A percentile compares a stretch with the other conserved stretches of the same genome.
Conservation (phyloP, 345 rosid genomes). For the Excoecaria cochinchinensis region DNA sequence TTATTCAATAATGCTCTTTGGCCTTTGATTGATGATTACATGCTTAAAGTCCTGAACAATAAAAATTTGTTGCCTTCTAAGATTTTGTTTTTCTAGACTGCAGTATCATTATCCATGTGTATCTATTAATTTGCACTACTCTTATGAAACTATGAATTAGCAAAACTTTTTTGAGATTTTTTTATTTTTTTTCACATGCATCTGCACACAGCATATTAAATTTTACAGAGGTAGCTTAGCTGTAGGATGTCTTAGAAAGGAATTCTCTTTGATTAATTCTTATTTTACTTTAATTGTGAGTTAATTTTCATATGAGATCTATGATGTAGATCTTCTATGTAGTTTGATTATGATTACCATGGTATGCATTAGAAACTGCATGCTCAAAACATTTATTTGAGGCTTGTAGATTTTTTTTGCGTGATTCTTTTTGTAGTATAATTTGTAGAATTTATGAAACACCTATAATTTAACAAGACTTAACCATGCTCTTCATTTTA, state of each 20-base stretch:
- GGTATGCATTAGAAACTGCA: too few relatives aligned
- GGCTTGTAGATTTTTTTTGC: too few relatives aligned
- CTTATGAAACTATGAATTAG: background rate
- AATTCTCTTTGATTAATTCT: background rate
- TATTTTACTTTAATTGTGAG: background rate
- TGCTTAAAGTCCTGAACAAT: slow-evolving; percentile 58
- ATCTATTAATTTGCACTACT: background rate
- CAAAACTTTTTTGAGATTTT: too few relatives aligned
- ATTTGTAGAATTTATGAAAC: too few relatives aligned
- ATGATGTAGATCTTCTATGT: too few relatives aligned
- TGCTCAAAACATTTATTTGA: too few relatives aligned
- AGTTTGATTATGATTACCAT: too few relatives aligned
- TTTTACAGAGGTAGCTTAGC: background rate
- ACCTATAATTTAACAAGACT: too few relatives aligned
- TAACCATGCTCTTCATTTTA: too few relatives aligned
- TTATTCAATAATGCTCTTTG: slow-evolving; percentile 68
- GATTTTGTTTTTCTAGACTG: background rate
- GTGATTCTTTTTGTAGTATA: too few relatives aligned
- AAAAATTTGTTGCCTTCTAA: slow-evolving; percentile 14
- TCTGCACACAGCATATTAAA: background rate
- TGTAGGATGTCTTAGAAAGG: background rate
- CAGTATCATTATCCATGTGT: background rate
- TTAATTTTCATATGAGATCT: too few relatives aligned
- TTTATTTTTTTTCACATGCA: too few relatives aligned
- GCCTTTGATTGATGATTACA: slow-evolving; percentile 65